These are phyloP conservation scores for Lophium mytilinum DNA, from an alignment of 495 filamentous ascomycete species.

Conservation along the genomic window DNA sequence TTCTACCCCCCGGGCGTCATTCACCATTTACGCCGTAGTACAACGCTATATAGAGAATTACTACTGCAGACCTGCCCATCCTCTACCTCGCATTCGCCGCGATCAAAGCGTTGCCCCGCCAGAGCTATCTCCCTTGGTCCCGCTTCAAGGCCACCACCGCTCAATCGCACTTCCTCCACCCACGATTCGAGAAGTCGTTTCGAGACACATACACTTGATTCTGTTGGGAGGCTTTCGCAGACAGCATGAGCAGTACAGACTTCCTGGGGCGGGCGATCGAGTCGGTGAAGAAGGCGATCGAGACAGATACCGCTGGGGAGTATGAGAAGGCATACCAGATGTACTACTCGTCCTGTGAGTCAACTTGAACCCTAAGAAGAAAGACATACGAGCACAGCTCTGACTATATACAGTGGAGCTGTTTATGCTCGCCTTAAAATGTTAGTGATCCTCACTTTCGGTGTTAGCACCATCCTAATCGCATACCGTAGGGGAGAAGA, in stretches of 20 bases:
- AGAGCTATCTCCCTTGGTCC: background rate
- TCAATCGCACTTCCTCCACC: background rate
- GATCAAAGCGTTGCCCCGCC: background rate
- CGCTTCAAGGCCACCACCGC: background rate
- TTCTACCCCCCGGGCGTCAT: background rate
- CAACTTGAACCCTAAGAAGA: conserved; percentile 8
- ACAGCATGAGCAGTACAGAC: conserved; percentile 88
- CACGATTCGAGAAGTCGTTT: background rate
- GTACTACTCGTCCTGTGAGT: conserved; percentile 69
- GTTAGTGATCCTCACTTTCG: conserved; percentile 29
- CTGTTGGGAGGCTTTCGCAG: background rate
- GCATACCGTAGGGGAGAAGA: conserved; percentile 64
- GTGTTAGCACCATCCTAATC: background rate
- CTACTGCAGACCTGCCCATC: too few species aligned
- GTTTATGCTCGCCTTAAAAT: conserved; percentile 95
- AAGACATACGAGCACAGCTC: background rate
- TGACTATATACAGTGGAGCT: conserved; percentile 55
- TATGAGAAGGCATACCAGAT: conserved; percentile 93
- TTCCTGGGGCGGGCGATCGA: conserved; percentile 94
- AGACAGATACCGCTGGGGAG: conserved; percentile 86
- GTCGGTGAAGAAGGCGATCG: conserved; percentile 92
- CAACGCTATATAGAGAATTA: background rate
- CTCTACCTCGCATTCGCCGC: too few species aligned
- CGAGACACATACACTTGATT: background rate
- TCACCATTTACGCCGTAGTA: background rate